Evolutionary conservation across 345 rosid species (phyloP).

Genomic region (Eutrema yunnanense): DNA sequence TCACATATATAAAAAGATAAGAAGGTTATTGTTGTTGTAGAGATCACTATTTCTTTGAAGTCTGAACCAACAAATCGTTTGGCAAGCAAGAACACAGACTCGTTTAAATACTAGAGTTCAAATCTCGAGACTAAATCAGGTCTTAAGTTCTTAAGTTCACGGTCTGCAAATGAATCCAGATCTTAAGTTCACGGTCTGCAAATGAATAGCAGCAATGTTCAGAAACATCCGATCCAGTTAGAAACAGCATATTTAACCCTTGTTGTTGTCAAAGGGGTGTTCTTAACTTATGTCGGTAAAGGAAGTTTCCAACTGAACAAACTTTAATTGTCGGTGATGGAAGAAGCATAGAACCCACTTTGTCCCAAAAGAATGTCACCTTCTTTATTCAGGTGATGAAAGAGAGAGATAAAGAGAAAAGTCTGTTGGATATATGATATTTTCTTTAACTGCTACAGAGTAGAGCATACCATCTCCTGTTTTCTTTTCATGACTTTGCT

Average conservation of each 20-base stretch:
- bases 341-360: slow-evolving; percentile 9
- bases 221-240: not conserved
- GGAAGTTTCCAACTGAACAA: not conserved
- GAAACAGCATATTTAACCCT: not conserved
- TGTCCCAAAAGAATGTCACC: slow-evolving; percentile 14
- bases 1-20: not conserved
- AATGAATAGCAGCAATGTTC: not conserved
- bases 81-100: too few relatives aligned
- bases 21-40: not conserved
- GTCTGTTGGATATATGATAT: not conserved
- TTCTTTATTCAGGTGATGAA: slow-evolving; percentile 13
- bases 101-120: too few relatives aligned
- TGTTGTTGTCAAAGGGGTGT: not conserved
- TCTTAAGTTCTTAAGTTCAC: not conserved
- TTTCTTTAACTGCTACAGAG: slow-evolving; percentile 16
- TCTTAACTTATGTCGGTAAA: not conserved
- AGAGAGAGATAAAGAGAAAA: not conserved
- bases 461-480: not conserved
- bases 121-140: not conserved
- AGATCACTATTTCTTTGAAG: too few relatives aligned
- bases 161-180: not conserved
- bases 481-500: not conserved
- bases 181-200: not conserved
- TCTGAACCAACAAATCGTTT: not conserved
- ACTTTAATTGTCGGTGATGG: slow-evolving; percentile 21